Percentiles rank a stretch among this genome's conserved stretches.
Conservation (phyloP, 306 rosid species). For the Mimosa bimucronata region DNA sequence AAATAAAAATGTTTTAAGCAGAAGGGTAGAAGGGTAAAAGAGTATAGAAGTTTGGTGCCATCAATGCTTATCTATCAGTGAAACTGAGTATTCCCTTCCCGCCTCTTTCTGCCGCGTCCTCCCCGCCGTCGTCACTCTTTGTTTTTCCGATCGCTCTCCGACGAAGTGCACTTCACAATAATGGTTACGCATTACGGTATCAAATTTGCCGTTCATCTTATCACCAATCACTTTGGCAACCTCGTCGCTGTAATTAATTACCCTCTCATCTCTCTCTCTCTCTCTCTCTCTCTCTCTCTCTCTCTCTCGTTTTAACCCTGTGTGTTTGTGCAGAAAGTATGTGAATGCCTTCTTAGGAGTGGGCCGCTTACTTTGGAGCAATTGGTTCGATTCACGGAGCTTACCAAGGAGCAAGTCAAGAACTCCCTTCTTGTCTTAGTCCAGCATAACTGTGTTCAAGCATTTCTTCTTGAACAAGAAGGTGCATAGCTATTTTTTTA, state of each 20-base stretch:
- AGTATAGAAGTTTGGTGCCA: no score
- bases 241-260: slow-evolving; percentile 71
- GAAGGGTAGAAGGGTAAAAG: no score
- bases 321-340: slow-evolving; percentile 65
- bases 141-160: not conserved
- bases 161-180: not conserved
- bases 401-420: slow-evolving; percentile 63
- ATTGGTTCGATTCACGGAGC: slow-evolving; percentile 63
- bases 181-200: slow-evolving; percentile 66
- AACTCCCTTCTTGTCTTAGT: slow-evolving; percentile 81
- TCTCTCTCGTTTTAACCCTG: not conserved
- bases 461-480: slow-evolving; percentile 46
- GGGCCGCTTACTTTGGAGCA: slow-evolving; percentile 60
- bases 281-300: not conserved
- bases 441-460: slow-evolving; percentile 90
- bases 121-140: slow-evolving; percentile 14
- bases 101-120: not conserved
- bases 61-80: no score
- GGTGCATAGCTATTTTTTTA: slow-evolving; percentile 6
- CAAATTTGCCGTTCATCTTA: slow-evolving; percentile 69
- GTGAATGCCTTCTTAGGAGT: slow-evolving; percentile 59
- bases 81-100: not conserved
- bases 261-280: not conserved
- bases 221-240: slow-evolving; percentile 82
- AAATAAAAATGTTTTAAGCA: no score